phyloP scores from a whole-genome alignment of 441 rosid species.

The California macrophylla region DNA sequence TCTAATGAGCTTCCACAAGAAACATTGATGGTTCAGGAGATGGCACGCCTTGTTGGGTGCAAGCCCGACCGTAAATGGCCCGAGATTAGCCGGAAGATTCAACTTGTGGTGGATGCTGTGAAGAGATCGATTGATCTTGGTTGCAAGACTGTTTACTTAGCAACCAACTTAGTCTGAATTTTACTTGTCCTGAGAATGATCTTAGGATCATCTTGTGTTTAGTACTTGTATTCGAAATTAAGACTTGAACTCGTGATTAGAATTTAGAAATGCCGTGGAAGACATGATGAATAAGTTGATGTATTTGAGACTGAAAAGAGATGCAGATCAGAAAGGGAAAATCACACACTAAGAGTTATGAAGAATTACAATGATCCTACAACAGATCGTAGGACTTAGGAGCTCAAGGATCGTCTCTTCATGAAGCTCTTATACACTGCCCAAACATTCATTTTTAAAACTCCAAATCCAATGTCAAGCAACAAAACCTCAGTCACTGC shows the following conservation, averaged over 20 bases:
- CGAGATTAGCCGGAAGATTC: slow-evolving; percentile 49
- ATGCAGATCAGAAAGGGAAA: not conserved
- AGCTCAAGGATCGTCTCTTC: not conserved
- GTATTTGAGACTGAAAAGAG: not conserved
- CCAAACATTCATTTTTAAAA: not conserved
- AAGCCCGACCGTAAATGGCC: slow-evolving; percentile 38
- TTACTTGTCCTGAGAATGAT: no score
- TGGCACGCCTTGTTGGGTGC: slow-evolving; percentile 30
- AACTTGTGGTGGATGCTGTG: slow-evolving; percentile 45
- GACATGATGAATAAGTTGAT: no score
- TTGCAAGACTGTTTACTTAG: slow-evolving; percentile 33
- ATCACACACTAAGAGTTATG: not conserved
- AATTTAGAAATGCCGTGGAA: no score
- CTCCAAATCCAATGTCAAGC: not conserved
- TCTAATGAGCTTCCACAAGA: slow-evolving; percentile 41
- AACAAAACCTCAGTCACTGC: not conserved
- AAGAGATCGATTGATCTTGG: slow-evolving; percentile 49
- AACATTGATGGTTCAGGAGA: slow-evolving; percentile 43
- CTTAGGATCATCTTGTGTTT: no score
- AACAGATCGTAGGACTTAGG: not conserved
- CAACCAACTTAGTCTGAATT: no score
- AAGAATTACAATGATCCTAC: not conserved
- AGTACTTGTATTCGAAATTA: no score
- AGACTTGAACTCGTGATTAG: no score
- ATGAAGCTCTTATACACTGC: not conserved